Conservation (phyloP, 1,139 yeast genomes). For the Schwanniomyces etchellsii region DNA sequence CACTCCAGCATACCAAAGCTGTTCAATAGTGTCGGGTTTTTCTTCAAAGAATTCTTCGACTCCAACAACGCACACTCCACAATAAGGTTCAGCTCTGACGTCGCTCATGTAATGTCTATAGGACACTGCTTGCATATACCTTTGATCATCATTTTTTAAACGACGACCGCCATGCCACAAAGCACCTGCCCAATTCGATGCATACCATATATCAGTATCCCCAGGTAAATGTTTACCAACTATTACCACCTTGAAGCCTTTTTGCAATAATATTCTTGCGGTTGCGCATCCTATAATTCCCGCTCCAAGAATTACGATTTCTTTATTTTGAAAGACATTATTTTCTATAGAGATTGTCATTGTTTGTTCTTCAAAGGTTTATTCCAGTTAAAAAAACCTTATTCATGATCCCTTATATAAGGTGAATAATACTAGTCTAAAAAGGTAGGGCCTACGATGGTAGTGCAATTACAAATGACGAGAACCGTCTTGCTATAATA, state of each 20-base stretch:
- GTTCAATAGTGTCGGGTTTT: slow-evolving; percentile 3
- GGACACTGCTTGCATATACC: slow-evolving; percentile 4
- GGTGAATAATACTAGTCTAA: too few relatives aligned
- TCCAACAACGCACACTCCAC: slow-evolving; percentile 5
- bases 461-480: too few relatives aligned
- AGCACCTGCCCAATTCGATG: slow-evolving; percentile 7
- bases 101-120: slow-evolving; percentile 4
- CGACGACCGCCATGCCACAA: slow-evolving; percentile 5
- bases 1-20: slow-evolving; percentile 3
- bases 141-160: slow-evolving; percentile 1
- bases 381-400: too few relatives aligned
- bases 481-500: too few relatives aligned
- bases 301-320: slow-evolving; percentile 6
- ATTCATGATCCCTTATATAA: too few relatives aligned
- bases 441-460: too few relatives aligned
- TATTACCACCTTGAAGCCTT: slow-evolving; percentile 5
- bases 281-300: slow-evolving; percentile 6
- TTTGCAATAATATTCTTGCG: slow-evolving; percentile 5
- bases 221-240: slow-evolving; percentile 6
- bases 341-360: too few relatives aligned
- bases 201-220: slow-evolving; percentile 7
- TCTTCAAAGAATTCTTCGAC: slow-evolving; percentile 4
- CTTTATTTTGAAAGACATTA: slow-evolving; percentile 2
- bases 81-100: background rate
- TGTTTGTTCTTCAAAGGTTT: too few relatives aligned